Evolutionary conservation across 2,329 filamentous ascomycete genomes (phyloP), one percentile per base, ranked within the genome.

Genomic region (Pseudogymnoascus sp.): DNA sequence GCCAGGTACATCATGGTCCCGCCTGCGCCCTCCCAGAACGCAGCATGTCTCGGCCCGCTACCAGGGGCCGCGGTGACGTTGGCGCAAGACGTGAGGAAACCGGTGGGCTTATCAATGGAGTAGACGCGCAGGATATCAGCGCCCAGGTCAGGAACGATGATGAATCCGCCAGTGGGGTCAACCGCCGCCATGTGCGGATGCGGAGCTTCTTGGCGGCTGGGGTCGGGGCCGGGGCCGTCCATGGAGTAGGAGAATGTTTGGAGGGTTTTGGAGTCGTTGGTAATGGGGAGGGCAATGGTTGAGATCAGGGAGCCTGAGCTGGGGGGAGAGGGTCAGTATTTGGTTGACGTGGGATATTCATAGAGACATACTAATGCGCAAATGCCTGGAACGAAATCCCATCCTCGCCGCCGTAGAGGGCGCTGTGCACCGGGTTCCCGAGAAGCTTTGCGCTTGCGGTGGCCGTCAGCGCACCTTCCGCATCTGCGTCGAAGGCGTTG

Each of bases 131-230:
- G 69, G 2, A 78, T 65, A 65, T 85, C 82, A 0, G 77, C 76
- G 23, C 82, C 79, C 1, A 87, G 76, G 64, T 85, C 82, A 0
- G 82, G 80, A 14, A 79, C 75, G 12, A 84, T 65, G 21, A 84
- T 68, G 70, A 77, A 85, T 5, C 74, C 65, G 3, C 75, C 77
- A 1, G 79, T 81, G 0, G 82, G 83, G 66, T 85, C 82, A 34
- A 84, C 68, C 64, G 84, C 69, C 4, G 78, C 77, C 67, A 82
- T 72, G 67, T 85, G 83, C 0, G 82, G 81, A 64, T 83, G 80
- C 1, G 81, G 74, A 1, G 75, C 68, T 34, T 78, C 74, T 71
- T 82, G 78, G 63, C 78, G 76, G 8, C 68, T 18, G 0, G 71
- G 72, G 40, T 72, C 67, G 21, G 76, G 70, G 46, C 77, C 78